phyloP scores from a whole-genome alignment of 495 filamentous ascomycete species.

The Neurospora tetrasperma region DNA sequence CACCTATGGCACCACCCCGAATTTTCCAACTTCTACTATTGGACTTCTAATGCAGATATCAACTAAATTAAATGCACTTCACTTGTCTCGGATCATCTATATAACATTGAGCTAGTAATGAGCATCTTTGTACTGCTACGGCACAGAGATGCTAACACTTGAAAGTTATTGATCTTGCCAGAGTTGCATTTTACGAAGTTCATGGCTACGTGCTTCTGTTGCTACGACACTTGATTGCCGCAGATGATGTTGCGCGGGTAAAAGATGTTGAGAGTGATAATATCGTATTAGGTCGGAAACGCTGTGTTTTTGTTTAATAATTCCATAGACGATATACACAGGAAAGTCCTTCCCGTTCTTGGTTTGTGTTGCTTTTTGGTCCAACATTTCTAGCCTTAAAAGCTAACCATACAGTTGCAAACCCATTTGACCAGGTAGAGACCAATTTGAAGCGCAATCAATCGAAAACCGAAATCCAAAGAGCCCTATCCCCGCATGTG shows the following conservation, averaged over 20 bases:
- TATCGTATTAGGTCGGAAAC: neutral
- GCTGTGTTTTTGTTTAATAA: neutral
- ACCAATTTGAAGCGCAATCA: neutral
- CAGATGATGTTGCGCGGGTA: neutral
- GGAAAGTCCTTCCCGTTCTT: neutral
- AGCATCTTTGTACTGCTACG: neutral
- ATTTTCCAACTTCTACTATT: conserved; percentile 29
- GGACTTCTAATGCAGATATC: conserved; percentile 48
- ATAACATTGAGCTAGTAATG: neutral
- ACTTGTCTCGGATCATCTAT: neutral
- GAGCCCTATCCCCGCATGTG: neutral
- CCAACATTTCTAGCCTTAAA: neutral
- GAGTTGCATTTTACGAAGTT: neutral
- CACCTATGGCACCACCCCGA: neutral
- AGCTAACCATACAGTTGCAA: neutral
- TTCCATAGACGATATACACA: neutral
- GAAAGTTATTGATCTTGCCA: neutral
- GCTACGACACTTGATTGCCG: neutral
- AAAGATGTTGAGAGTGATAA: neutral
- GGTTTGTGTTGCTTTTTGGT: neutral
- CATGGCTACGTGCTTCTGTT: neutral
- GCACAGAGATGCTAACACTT: neutral
- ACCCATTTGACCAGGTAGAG: neutral
- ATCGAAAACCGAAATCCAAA: neutral
- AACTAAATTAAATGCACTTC: conserved; percentile 31